These are phyloP conservation scores for Alternaria alternata DNA, from an alignment of 2,329 filamentous ascomycete genomes.

Conservation along the genomic window DNA sequence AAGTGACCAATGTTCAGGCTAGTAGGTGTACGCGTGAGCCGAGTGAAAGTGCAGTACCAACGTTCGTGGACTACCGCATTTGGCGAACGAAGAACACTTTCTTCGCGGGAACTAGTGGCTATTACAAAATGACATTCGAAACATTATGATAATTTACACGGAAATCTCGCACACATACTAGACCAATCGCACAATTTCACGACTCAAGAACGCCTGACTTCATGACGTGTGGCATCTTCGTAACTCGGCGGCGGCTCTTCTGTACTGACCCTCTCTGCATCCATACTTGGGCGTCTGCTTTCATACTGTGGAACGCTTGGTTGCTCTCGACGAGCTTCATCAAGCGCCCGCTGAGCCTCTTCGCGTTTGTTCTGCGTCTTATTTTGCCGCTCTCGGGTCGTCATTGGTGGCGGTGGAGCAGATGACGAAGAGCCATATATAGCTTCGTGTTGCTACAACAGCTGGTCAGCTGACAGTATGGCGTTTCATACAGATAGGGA, in stretches of 20 bases:
- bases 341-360: constrained; percentile 13
- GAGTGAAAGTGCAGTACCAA: background rate
- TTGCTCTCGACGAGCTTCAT: constrained; percentile 18
- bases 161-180: background rate
- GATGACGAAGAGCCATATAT: constrained; percentile 23
- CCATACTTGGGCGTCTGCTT: constrained; percentile 22
- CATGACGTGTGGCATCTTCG: constrained; percentile 18
- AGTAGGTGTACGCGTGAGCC: constrained; percentile 1
- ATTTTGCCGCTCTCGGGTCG: constrained; percentile 8
- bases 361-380: constrained; percentile 21
- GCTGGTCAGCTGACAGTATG: background rate
- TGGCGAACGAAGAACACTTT: constrained; percentile 7
- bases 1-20: constrained; percentile 1
- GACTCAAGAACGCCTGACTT: constrained; percentile 2
- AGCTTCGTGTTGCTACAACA: constrained; percentile 23
- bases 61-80: constrained; percentile 11
- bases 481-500: background rate
- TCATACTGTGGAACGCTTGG: constrained; percentile 7
- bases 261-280: constrained; percentile 17
- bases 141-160: background rate
- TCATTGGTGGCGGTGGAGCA: constrained; percentile 11
- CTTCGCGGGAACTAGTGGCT: background rate
- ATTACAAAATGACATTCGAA: background rate
- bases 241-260: constrained; percentile 28
- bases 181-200: background rate